Evolutionary conservation across 2,329 filamentous ascomycete species (phyloP), one percentile per base, ranked within the genome.

Genomic region (Cytospora paraplurivora): DNA sequence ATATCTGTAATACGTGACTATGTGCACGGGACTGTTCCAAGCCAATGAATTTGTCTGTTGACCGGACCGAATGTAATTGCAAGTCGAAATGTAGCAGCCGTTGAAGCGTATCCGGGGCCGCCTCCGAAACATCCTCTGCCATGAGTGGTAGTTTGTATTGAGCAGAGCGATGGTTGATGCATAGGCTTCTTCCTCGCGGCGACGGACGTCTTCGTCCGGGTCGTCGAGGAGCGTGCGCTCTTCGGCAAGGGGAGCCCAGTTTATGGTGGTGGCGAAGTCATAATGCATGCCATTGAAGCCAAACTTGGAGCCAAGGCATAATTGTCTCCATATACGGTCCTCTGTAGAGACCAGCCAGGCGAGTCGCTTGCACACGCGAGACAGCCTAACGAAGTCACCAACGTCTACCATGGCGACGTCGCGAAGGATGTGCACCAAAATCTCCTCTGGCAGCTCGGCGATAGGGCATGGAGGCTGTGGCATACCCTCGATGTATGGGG

Each of bases 1-100:
- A 77, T 98, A 99, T 63, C 95, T 92, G 78, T 96, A 99, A 78
- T 98, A 99, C 0, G 95, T 99, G 56, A 99, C 93, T 64, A 98
- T 96, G 74, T 96, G 93, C 41, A 98, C 89, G 10, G 93, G 93
- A 32, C 85, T 89, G 71, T 81, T 80, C 92, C 93, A 97, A 1
- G 90, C 89, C 19, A 89, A 78, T 61, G 87, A 88, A 67, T 88
- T 89, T 21, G 85, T 83, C 3, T 87, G 88, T 64, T 90, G 90
- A 37, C 95, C 95, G 0, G 92, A 81, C 32, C 95, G 90, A 56
- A 92, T 87, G 77, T 99, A 99, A 78, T 98, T 98, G 64, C 97
- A 93, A 0, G 94, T 98, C 75, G 88, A 92, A 76, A 99, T 98
- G 78, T 99, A 99, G 76, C 92, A 90, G 33, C 95, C 95, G 71